A percentile compares a stretch with the other conserved stretches of the same genome.
These are phyloP conservation scores for Acer saccharum DNA, from an alignment of 345 rosid species.

Conservation along the genomic window DNA sequence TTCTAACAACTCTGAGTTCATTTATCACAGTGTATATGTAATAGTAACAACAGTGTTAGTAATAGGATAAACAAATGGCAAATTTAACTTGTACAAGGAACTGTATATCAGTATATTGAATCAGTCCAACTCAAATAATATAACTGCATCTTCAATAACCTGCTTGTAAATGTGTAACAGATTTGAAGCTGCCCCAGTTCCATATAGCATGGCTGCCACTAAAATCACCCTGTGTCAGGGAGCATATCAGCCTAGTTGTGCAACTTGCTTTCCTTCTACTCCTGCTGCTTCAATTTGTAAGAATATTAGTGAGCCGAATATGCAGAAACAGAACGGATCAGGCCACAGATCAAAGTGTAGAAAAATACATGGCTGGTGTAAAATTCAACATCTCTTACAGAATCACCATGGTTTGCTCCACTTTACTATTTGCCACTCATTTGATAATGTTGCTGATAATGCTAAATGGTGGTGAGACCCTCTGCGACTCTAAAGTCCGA, in stretches of 20 bases:
- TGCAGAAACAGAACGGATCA: conserved; percentile 29
- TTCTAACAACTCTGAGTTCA: too few relatives aligned
- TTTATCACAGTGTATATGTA: too few relatives aligned
- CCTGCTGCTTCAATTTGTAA: conserved; percentile 33
- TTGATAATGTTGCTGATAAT: conserved; percentile 41
- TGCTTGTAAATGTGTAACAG: conserved; percentile 32
- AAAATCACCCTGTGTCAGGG: conserved; percentile 55
- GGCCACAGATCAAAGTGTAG: conserved; percentile 30
- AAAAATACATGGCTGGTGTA: conserved; percentile 24
- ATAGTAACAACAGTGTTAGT: too few relatives aligned
- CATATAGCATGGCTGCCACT: conserved; percentile 40
- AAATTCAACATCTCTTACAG: conserved; percentile 48
- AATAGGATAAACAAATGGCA: too few relatives aligned
- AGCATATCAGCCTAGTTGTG: conserved; percentile 49
- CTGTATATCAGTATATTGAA: too few relatives aligned
- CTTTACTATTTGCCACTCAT: conserved; percentile 48
- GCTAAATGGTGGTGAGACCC: conserved; percentile 29
- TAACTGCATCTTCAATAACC: not conserved
- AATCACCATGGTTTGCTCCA: conserved; percentile 46
- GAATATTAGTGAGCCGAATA: conserved; percentile 26
- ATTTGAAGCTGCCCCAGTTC: conserved; percentile 26
- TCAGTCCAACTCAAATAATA: too few relatives aligned
- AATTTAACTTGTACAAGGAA: too few relatives aligned
- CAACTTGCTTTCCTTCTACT: conserved; percentile 56
- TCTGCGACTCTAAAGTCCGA: conserved; percentile 43